Evolutionary conservation across 2,329 filamentous ascomycete species (phyloP).

Genomic region (Ramularia collo-cygni): DNA sequence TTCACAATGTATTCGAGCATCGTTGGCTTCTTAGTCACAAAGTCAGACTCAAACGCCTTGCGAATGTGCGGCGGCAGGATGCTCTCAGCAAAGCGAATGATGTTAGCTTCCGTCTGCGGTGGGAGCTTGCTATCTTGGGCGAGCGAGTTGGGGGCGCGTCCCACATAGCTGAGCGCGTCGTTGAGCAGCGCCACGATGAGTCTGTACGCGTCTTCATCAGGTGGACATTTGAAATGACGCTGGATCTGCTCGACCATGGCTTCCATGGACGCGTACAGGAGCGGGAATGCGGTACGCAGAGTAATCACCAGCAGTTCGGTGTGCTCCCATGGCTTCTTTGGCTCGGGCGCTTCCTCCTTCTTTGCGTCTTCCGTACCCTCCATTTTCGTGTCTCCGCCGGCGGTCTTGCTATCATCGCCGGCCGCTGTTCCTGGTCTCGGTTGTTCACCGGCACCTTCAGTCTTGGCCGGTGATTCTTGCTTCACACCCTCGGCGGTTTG

Average conservation of each 20-base stretch:
- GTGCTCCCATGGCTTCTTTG: conserved; percentile 88
- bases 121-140: conserved; percentile 88
- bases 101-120: conserved; percentile 85
- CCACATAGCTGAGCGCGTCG: conserved; percentile 88
- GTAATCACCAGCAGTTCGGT: conserved; percentile 93
- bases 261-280: conserved; percentile 96
- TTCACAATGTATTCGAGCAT: conserved; percentile 99
- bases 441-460: conserved; percentile 33
- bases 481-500: conserved; percentile 45
- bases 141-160: conserved; percentile 77
- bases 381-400: conserved; percentile 29
- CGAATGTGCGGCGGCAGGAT: conserved; percentile 92
- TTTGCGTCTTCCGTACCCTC: conserved; percentile 42
- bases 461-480: conserved; percentile 28
- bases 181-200: conserved; percentile 96
- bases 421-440: conserved; percentile 35
- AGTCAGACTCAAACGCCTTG: conserved; percentile 95
- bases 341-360: conserved; percentile 38
- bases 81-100: conserved; percentile 91
- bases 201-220: conserved; percentile 94
- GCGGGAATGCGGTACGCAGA: conserved; percentile 92
- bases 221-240: conserved; percentile 98
- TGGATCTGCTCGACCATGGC: conserved; percentile 99
- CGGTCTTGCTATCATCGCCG: conserved; percentile 26
- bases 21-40: conserved; percentile 88